Base-by-base conservation (phyloP, 371 early-diverging fungal genomes). In the Conidiobolus coronatus region DNA sequence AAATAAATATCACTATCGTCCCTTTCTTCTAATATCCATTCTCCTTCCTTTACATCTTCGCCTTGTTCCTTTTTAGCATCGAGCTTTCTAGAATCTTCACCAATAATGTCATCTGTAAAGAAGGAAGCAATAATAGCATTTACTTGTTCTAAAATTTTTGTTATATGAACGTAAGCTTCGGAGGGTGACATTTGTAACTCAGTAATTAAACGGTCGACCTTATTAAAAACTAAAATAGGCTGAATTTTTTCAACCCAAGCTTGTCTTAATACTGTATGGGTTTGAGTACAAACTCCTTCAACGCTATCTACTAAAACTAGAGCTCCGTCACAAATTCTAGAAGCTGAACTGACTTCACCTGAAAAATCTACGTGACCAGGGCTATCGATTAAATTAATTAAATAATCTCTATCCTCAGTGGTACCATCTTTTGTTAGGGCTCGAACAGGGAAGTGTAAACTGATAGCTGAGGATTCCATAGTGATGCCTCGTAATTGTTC, bases 311-410 rank as follows among this genome's bases (percentile, higher is more conserved):
- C 88, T 36, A 99, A 57, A 0, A 99, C 82, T 37, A 99, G 62
- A 9, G 83, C 94, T 23, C 95, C 96, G 55, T 99, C 99, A 38
- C 91, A 88, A 1, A 99, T 62, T 38, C 94, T 68, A 1, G 97
- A 88, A 1, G 98, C 95, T 13, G 91, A 85, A 5, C 88, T 86
- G 13, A 98, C 95, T 54, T 98, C 90, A 22, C 86, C 78, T 1
- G 94, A 83, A 61, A 99, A 99, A 62, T 99, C 99, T 34, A 98
- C 88, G 57, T 99, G 99, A 8, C 99, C 99, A 7, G 99, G 99
- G 6, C 97, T 95, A 63, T 99, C 99, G 49, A 99, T 95, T 43
- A 99, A 61, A 60, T 95, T 92, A 61, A 96, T 75, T 40, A 94
- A 57, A 55, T 82, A 94, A 53, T 91, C 90, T 24, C 29, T 3